Conservation (phyloP, 2,329 filamentous ascomycete species). For the Diaporthe ampelina region DNA sequence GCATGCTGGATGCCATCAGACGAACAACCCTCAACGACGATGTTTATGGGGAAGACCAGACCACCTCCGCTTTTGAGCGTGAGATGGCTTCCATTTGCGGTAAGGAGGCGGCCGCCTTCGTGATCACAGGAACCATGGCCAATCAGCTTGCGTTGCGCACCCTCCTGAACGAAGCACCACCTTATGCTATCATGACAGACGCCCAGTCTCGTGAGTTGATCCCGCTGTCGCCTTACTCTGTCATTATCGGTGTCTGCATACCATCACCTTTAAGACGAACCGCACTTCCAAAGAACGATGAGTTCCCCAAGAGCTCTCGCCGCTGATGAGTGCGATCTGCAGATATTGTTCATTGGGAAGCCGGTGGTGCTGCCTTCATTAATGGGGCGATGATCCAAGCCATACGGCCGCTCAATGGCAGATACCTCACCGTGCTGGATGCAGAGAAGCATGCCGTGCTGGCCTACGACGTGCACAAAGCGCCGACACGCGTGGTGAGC, state of each 20-base stretch:
- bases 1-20: conserved; percentile 80
- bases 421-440: conserved; percentile 60
- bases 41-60: conserved; percentile 79
- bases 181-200: conserved; percentile 79
- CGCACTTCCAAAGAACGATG: too few relatives aligned
- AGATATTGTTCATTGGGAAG: conserved; percentile 75
- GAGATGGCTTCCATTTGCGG: conserved; percentile 75
- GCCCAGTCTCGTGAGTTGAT: conserved; percentile 47
- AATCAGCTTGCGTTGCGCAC: conserved; percentile 82
- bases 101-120: conserved; percentile 77
- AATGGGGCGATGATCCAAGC: conserved; percentile 74
- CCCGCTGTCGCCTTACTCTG: too few relatives aligned
- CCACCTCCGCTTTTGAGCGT: conserved; percentile 75
- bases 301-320: too few relatives aligned
- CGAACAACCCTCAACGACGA: conserved; percentile 82
- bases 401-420: conserved; percentile 53
- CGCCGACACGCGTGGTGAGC: conserved; percentile 57
- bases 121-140: conserved; percentile 85
- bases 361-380: conserved; percentile 70
- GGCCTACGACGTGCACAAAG: conserved; percentile 59
- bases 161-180: conserved; percentile 75
- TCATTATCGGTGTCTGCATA: too few relatives aligned
- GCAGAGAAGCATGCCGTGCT: conserved; percentile 51
- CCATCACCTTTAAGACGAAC: not conserved
- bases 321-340: conserved; percentile 52